Percentiles rank a stretch among this genome's conserved stretches.
Evolutionary conservation across 2,329 filamentous ascomycete genomes (phyloP).

Genomic region (Trichoderma sp.): DNA sequence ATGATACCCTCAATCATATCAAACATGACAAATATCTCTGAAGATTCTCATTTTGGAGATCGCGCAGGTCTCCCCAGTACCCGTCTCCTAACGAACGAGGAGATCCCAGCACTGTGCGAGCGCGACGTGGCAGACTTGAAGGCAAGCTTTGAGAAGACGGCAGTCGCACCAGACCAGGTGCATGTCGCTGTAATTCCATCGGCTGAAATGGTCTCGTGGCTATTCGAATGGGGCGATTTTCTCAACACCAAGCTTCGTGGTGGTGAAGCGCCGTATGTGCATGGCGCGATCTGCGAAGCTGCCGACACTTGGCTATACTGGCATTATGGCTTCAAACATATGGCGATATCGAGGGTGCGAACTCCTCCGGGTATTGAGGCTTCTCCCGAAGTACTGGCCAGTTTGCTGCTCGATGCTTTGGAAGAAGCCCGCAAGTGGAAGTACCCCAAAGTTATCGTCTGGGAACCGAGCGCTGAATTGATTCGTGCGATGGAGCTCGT

Average conservation of each 20-base stretch:
- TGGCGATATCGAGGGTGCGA: neutral
- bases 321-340: neutral
- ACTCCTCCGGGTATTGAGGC: neutral
- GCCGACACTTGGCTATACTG: constrained; percentile 6
- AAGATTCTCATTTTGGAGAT: neutral
- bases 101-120: neutral
- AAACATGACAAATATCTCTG: neutral
- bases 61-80: neutral
- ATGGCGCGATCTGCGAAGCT: neutral
- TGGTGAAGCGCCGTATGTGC: neutral
- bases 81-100: neutral
- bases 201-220: neutral
- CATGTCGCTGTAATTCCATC: neutral
- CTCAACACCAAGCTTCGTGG: neutral
- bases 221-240: neutral
- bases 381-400: neutral
- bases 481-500: neutral
- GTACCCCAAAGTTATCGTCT: neutral
- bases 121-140: constrained; percentile 1
- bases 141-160: neutral
- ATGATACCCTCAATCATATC: constrained; percentile 5
- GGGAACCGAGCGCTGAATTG: neutral
- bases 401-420: constrained; percentile 1
- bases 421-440: constrained; percentile 4
- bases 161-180: neutral